Conservation (phyloP, 345 rosid genomes). For the Eucalyptus marginata region DNA sequence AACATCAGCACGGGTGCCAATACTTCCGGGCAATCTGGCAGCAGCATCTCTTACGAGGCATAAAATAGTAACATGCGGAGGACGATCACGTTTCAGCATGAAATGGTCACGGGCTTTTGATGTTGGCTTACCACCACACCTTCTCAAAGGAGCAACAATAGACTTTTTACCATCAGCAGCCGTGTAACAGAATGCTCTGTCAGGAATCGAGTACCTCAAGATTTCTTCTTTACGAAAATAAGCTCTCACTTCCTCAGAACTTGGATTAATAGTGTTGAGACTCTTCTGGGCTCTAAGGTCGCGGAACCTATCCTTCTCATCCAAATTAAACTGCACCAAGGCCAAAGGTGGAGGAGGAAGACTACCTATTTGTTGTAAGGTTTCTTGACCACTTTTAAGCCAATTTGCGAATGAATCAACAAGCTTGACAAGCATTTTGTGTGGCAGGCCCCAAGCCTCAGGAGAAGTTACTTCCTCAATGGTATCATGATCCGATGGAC, state of each 20-base stretch:
- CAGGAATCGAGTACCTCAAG: slow-evolving; percentile 93
- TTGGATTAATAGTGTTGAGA: slow-evolving; percentile 75
- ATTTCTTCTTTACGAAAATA: slow-evolving; percentile 89
- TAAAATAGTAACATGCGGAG: slow-evolving; percentile 95
- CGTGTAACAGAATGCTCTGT: slow-evolving; percentile 93
- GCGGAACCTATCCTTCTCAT: slow-evolving; percentile 95
- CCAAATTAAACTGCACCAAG: slow-evolving; percentile 69
- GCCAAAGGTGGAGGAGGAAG: slow-evolving; percentile 92
- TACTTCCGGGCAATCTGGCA: slow-evolving; percentile 93
- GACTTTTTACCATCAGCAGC: slow-evolving; percentile 99
- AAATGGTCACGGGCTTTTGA: slow-evolving; percentile 99
- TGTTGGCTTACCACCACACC: slow-evolving; percentile 99
- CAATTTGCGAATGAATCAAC: slow-evolving; percentile 96
- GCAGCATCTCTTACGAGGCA: slow-evolving; percentile 99
- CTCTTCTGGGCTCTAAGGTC: slow-evolving; percentile 99
- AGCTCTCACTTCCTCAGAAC: slow-evolving; percentile 78
- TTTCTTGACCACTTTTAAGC: slow-evolving; percentile 95
- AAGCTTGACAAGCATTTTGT: slow-evolving; percentile 92
- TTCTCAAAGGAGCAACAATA: slow-evolving; percentile 94
- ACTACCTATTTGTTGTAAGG: slow-evolving; percentile 88
- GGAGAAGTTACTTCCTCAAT: slow-evolving; percentile 89
- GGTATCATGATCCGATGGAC: slow-evolving; percentile 48
- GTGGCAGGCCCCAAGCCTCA: slow-evolving; percentile 90
- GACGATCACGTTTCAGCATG: slow-evolving; percentile 98
- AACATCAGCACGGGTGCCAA: slow-evolving; percentile 99